A percentile compares a stretch with the other conserved stretches of the same genome.
These are phyloP conservation scores for Sporothrix schenckii DNA, from an alignment of 2,329 filamentous ascomycete genomes.

Conservation along the genomic window DNA sequence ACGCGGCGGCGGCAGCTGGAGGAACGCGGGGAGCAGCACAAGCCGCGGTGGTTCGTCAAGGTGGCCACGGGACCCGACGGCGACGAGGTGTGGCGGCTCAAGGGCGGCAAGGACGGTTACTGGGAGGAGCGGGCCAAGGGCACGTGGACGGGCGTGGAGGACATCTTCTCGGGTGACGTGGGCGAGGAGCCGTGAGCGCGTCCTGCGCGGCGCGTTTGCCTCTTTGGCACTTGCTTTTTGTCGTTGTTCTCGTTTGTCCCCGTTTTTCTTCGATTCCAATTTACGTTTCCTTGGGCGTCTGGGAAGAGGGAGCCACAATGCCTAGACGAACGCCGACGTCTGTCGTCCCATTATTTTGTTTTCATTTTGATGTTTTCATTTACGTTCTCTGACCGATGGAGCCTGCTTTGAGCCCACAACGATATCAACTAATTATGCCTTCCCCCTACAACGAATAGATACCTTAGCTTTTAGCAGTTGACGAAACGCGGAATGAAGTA, in stretches of 20 bases:
- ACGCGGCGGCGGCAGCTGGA: slow-evolving; percentile 74
- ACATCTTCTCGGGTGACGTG: slow-evolving; percentile 49
- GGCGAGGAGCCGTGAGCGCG: not conserved
- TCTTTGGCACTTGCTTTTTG: not conserved
- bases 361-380: not conserved
- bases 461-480: no score
- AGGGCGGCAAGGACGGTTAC: slow-evolving; percentile 81
- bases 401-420: no score
- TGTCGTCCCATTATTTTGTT: not conserved
- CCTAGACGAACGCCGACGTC: not conserved
- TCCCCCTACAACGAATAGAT: no score
- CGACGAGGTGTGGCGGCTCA: slow-evolving; percentile 75
- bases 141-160: slow-evolving; percentile 62
- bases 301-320: slow-evolving; percentile 20
- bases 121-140: slow-evolving; percentile 81
- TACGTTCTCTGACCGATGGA: not conserved
- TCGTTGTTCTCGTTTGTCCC: not conserved
- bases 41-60: slow-evolving; percentile 81
- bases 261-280: not conserved
- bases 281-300: not conserved
- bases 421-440: no score
- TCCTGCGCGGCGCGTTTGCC: not conserved
- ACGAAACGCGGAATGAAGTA: no score
- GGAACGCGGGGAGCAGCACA: slow-evolving; percentile 69
- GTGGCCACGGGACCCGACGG: slow-evolving; percentile 61